Base-by-base conservation (phyloP, 169 alveolate species). In the Plasmodium berghei region DNA sequence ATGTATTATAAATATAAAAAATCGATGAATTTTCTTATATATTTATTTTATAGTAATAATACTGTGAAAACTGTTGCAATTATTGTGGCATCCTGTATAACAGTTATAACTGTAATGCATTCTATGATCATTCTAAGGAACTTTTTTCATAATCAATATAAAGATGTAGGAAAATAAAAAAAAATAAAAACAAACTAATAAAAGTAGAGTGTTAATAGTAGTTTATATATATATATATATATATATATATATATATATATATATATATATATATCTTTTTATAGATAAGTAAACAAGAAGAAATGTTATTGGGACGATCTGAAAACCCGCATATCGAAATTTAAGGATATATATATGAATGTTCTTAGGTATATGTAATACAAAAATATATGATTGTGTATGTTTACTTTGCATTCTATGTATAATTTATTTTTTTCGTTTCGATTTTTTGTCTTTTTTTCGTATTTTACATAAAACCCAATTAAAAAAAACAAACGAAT, bases 241-340 rank as follows among this genome's bases (percentile, higher is more conserved):
- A n/a, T n/a, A n/a, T n/a, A n/a, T n/a, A n/a, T n/a, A n/a, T n/a
- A n/a, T n/a, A n/a, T n/a, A 10, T n/a, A n/a, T 55, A 10, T 26
- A 0, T 12, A 3, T 70, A 8, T 62, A 0, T 40, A 55, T 69
- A 55, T 9, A 48, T 54, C 28, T 49, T 26, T 26, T 22, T 83
- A 8, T 48, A 83, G 90, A 83, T 83, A 83, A 83, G 86, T 62
- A 85, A 83, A 83, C 80, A 83, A 18, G 90, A 83, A 66, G 46
- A 67, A 55, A 24, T 67, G 54, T 56, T 67, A 18, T 48, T 83
- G 10, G 90, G 90, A 22, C 67, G 54, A 20, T 83, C 67, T 48
- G 90, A 83, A 83, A 83, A 67, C n/a, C 90, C 90, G 1, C 90
- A 83, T 3, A 69, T 83, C 16, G 90, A 83, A 34, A 67, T 83